Evolutionary conservation across 2,329 filamentous ascomycete species (phyloP).

Genomic region (Acarospora socialis): DNA sequence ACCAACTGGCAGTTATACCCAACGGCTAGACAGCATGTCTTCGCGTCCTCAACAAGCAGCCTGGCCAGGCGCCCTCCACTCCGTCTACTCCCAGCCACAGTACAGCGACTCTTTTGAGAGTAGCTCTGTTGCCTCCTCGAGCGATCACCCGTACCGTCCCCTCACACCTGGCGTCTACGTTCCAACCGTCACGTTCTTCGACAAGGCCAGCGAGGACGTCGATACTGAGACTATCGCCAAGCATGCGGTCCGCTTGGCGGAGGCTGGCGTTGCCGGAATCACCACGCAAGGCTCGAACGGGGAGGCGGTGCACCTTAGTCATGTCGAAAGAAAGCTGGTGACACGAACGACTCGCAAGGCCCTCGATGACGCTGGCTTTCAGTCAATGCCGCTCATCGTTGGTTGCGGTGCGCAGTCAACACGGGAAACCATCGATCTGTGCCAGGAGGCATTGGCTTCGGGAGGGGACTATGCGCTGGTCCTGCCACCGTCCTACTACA

Average conservation of each 20-base stretch:
- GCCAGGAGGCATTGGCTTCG: constrained; percentile 50
- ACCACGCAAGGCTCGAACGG: constrained; percentile 71
- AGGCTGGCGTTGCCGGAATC: constrained; percentile 56
- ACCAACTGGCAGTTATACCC: constrained; percentile 3
- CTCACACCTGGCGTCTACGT: constrained; percentile 48
- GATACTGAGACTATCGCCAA: constrained; percentile 47
- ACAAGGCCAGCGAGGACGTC: constrained; percentile 47
- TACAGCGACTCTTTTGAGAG: constrained; percentile 11
- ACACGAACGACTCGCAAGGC: constrained; percentile 56
- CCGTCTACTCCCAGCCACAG: constrained; percentile 11
- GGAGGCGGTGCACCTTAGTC: constrained; percentile 65
- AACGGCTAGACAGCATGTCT: constrained; percentile 1
- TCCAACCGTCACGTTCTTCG: constrained; percentile 62
- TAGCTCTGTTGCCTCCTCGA: constrained; percentile 11
- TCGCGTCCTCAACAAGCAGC: neutral
- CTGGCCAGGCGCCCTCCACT: constrained; percentile 7
- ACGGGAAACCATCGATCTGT: constrained; percentile 55
- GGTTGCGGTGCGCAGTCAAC: constrained; percentile 62
- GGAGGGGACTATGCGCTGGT: constrained; percentile 66
- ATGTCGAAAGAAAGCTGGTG: constrained; percentile 53
- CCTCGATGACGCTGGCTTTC: constrained; percentile 51
- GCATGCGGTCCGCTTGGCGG: constrained; percentile 53
- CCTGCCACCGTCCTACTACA: constrained; percentile 64
- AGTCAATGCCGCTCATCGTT: constrained; percentile 56
- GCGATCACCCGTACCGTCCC: constrained; percentile 15